These are phyloP conservation scores for Pythium apleroticum DNA, from an alignment of 352 stramenopile genomes.

Conservation along the genomic window DNA sequence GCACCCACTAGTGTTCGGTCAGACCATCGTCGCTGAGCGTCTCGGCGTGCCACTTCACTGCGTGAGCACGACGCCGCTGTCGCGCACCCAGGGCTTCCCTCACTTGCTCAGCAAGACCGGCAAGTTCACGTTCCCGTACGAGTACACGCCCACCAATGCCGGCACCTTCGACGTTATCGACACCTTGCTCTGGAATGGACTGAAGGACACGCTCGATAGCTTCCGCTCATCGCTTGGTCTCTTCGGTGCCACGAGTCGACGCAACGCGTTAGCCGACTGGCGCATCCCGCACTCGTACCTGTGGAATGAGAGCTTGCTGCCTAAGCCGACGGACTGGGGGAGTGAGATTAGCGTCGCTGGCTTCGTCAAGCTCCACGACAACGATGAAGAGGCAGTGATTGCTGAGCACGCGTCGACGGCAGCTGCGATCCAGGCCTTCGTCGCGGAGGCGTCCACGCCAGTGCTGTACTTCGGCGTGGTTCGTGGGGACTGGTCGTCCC, in stretches of 20 bases:
- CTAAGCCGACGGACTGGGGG: conserved; percentile 63
- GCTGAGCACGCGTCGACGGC: conserved; percentile 19
- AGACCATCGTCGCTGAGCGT: conserved; percentile 60
- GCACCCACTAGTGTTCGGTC: conserved; percentile 62
- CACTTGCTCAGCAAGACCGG: conserved; percentile 40
- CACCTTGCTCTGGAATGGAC: conserved; percentile 48
- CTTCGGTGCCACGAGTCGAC: conserved; percentile 34
- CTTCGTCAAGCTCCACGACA: conserved; percentile 37
- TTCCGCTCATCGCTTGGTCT: conserved; percentile 62
- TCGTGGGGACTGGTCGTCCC: conserved; percentile 46
- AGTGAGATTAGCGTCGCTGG: conserved; percentile 56
- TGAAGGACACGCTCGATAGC: conserved; percentile 47
- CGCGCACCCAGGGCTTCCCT: conserved; percentile 58
- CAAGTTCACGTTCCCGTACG: conserved; percentile 42
- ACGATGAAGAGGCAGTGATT: conserved; percentile 16
- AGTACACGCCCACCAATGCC: conserved; percentile 44
- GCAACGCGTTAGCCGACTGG: conserved; percentile 48
- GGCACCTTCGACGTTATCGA: conserved; percentile 57
- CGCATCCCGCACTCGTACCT: conserved; percentile 71
- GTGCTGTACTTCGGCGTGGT: conserved; percentile 56
- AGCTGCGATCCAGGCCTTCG: conserved; percentile 28
- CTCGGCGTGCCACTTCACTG: conserved; percentile 76
- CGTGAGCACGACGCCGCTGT: conserved; percentile 50
- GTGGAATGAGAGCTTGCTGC: conserved; percentile 58
- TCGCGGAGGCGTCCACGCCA: conserved; percentile 27